Evolutionary conservation across 306 rosid species (phyloP).

Genomic region (Sesbania bispinosa): DNA sequence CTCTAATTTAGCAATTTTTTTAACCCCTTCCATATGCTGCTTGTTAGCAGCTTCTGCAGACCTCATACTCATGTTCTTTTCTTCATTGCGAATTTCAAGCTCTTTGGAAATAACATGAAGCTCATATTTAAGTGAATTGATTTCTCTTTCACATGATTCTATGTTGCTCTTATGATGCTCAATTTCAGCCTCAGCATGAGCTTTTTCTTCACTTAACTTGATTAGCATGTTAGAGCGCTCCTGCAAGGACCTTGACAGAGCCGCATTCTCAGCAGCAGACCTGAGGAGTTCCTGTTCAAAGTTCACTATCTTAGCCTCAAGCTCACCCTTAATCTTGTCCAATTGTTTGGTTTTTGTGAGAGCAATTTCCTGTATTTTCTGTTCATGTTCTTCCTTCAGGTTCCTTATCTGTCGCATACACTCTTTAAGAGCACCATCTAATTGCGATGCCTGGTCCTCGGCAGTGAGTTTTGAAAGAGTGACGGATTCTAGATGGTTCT

Average conservation of each 20-base stretch:
- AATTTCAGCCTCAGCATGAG: conserved; percentile 92
- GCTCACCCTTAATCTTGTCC: conserved; percentile 84
- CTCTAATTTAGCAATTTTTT: conserved; percentile 87
- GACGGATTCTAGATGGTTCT: conserved; percentile 83
- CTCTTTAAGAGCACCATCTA: conserved; percentile 98
- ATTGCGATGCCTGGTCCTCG: conserved; percentile 92
- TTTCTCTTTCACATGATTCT: conserved; percentile 95
- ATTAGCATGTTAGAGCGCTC: conserved; percentile 94
- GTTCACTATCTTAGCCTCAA: conserved; percentile 65
- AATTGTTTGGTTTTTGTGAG: conserved; percentile 73
- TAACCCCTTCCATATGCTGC: conserved; percentile 90
- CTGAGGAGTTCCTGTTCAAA: conserved; percentile 88
- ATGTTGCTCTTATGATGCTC: conserved; percentile 74
- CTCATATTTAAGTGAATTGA: conserved; percentile 90
- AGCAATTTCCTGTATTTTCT: conserved; percentile 74
- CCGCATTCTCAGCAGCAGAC: conserved; percentile 85
- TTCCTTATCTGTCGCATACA: conserved; percentile 96
- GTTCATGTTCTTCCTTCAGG: conserved; percentile 94
- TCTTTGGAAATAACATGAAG: conserved; percentile 81
- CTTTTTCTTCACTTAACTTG: conserved; percentile 80
- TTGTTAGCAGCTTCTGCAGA: conserved; percentile 97
- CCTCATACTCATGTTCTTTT: conserved; percentile 97
- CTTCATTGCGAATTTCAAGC: conserved; percentile 97
- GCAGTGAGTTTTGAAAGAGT: conserved; percentile 87
- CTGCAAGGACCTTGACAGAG: conserved; percentile 83